Percentiles rank a stretch among this genome's conserved stretches.
Evolutionary conservation across 306 rosid genomes (phyloP).

Genomic region (Mimosa pudica): DNA sequence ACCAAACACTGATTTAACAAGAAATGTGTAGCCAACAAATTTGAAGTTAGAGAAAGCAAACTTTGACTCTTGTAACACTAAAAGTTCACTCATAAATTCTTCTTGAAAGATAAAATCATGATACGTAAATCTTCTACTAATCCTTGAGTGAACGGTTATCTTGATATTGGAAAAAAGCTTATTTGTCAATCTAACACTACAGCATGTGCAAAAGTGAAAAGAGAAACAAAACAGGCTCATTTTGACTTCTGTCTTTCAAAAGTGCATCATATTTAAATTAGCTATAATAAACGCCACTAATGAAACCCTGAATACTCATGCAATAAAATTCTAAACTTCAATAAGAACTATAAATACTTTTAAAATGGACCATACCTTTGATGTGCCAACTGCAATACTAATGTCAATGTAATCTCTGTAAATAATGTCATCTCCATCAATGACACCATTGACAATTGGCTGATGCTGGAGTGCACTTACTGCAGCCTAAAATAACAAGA

Average conservation of each 20-base stretch:
- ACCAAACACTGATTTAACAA: too few species aligned
- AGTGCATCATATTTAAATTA: neutral
- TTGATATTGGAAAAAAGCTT: neutral
- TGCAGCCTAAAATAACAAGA: conserved; percentile 54
- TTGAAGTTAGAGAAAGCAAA: neutral
- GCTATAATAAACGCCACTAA: neutral
- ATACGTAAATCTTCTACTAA: neutral
- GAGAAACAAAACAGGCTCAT: neutral
- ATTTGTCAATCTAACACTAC: neutral
- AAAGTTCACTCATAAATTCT: neutral
- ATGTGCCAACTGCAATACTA: conserved; percentile 66
- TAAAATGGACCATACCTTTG: conserved; percentile 46
- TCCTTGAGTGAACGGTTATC: neutral
- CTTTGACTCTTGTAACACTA: neutral
- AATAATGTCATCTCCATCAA: conserved; percentile 71
- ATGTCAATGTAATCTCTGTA: conserved; percentile 67
- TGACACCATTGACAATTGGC: conserved; percentile 65
- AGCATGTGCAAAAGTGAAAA: conserved; percentile 1
- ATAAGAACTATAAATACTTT: neutral
- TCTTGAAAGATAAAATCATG: neutral
- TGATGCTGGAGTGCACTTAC: conserved; percentile 62
- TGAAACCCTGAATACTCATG: neutral
- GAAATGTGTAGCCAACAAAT: neutral
- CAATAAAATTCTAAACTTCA: neutral
- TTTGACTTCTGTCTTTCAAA: neutral